Evolutionary conservation across 768 basidiomycete species (phyloP).

Genomic region (Mycena indigotica): DNA sequence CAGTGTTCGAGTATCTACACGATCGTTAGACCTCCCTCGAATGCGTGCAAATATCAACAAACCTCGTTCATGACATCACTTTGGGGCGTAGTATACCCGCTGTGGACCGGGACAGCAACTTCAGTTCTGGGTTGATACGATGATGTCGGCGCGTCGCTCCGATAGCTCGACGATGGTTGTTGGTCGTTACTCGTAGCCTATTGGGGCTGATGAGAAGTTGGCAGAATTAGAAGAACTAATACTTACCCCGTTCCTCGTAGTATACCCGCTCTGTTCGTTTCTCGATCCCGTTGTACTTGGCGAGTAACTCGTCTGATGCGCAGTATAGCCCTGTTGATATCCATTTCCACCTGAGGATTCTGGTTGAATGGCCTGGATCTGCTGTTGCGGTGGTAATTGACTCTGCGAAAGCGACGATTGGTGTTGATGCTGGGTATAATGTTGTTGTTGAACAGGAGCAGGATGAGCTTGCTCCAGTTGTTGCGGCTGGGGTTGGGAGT

Average conservation of each 20-base stretch:
- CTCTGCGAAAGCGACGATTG: not conserved
- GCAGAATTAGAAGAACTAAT: too few species aligned
- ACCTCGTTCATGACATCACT: conserved; percentile 19
- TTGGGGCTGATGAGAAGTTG: too few species aligned
- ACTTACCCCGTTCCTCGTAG: too few species aligned
- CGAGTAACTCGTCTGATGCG: conserved; percentile 19
- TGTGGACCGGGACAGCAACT: too few species aligned
- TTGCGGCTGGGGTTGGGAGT: not conserved
- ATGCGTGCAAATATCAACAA: too few species aligned
- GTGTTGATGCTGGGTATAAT: conserved; percentile 18
- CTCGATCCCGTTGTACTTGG: not conserved
- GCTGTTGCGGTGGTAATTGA: not conserved
- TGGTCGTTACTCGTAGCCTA: too few species aligned
- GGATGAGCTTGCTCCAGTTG: conserved; percentile 28
- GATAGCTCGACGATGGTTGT: conserved; percentile 7
- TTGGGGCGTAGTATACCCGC: not conserved
- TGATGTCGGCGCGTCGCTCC: not conserved
- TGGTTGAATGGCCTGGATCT: conserved; percentile 21
- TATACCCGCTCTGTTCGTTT: not conserved
- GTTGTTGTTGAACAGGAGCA: not conserved
- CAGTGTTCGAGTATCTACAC: conserved; percentile 65
- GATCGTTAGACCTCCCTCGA: too few species aligned
- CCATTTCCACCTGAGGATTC: not conserved
- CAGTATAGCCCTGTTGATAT: not conserved
- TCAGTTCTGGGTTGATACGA: not conserved